These are phyloP conservation scores for Fusarium sp. DNA, from an alignment of 2,329 filamentous ascomycete species.

Conservation along the genomic window DNA sequence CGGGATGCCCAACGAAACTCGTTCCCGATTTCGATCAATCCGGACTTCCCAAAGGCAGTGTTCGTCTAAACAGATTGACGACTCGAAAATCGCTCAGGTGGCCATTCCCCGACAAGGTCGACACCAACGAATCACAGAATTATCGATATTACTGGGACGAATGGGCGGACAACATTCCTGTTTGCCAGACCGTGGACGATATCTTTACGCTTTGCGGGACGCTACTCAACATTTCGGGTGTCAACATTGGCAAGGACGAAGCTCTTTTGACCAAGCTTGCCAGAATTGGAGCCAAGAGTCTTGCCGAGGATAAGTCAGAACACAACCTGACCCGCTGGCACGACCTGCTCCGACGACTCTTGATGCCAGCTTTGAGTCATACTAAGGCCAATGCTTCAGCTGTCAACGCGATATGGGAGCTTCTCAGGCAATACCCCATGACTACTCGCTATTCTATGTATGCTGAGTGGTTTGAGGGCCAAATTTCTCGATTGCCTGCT, in stretches of 20 bases:
- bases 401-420: slow-evolving; percentile 87
- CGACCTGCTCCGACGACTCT: slow-evolving; percentile 83
- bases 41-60: slow-evolving; percentile 77
- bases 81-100: slow-evolving; percentile 82
- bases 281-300: slow-evolving; percentile 85
- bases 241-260: slow-evolving; percentile 90
- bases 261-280: slow-evolving; percentile 84
- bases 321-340: slow-evolving; percentile 85
- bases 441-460: slow-evolving; percentile 89
- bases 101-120: slow-evolving; percentile 85
- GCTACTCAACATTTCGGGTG: slow-evolving; percentile 86
- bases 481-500: slow-evolving; percentile 81
- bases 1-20: slow-evolving; percentile 61
- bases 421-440: slow-evolving; percentile 84
- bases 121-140: slow-evolving; percentile 81
- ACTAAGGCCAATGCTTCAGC: slow-evolving; percentile 87
- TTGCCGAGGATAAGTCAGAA: slow-evolving; percentile 78
- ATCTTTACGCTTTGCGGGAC: slow-evolving; percentile 89
- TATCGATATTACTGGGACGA: slow-evolving; percentile 99
- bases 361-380: slow-evolving; percentile 91
- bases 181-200: slow-evolving; percentile 92
- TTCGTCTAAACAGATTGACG: slow-evolving; percentile 72
- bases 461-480: slow-evolving; percentile 90
- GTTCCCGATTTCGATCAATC: slow-evolving; percentile 72
- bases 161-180: slow-evolving; percentile 92